A percentile compares a stretch with the other conserved stretches of the same genome.
Conservation (phyloP, 2,329 filamentous ascomycete species). For the Ophiocordyceps camponoti-saundersi region DNA sequence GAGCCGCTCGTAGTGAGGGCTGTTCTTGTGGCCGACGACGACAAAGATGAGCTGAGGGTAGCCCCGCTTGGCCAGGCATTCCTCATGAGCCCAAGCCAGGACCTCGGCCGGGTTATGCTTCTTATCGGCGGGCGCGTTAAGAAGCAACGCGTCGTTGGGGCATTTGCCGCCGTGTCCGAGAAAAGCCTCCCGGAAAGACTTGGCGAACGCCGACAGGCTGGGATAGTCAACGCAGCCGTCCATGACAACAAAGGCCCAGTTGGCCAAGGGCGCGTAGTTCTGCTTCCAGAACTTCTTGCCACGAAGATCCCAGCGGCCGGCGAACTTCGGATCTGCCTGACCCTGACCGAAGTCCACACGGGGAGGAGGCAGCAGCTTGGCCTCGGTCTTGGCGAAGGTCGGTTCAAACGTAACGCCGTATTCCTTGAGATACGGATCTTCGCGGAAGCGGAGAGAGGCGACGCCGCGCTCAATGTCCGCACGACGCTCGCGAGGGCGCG, state of each 20-base stretch:
- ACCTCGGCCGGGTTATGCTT: conserved; percentile 30
- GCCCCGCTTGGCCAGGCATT: conserved; percentile 34
- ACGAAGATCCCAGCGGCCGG: conserved; percentile 76
- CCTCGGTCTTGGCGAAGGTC: conserved; percentile 49
- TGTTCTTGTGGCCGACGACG: conserved; percentile 55
- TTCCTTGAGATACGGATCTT: conserved; percentile 52
- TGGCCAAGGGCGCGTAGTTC: conserved; percentile 44
- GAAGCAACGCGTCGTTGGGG: conserved; percentile 14
- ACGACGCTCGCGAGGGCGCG: conserved; percentile 52
- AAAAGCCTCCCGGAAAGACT: conserved; percentile 27
- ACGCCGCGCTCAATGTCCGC: conserved; percentile 38
- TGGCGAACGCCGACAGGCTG: conserved; percentile 13
- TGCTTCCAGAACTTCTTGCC: conserved; percentile 54
- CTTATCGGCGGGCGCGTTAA: conserved; percentile 13
- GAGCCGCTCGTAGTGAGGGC: conserved; percentile 60
- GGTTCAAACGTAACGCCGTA: conserved; percentile 59
- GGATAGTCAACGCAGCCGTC: conserved; percentile 31
- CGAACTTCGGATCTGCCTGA: conserved; percentile 40
- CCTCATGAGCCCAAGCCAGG: conserved; percentile 23
- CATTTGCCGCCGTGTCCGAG: conserved; percentile 32
- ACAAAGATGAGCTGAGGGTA: conserved; percentile 67
- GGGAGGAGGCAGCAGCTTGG: conserved; percentile 54
- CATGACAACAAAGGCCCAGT: conserved; percentile 62
- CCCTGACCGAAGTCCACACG: conserved; percentile 48
- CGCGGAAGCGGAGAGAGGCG: conserved; percentile 46